Percentiles rank a stretch among this genome's conserved stretches.
phyloP scores from a whole-genome alignment of 2,329 filamentous ascomycete genomes.

The Zymoseptoria brevis region DNA sequence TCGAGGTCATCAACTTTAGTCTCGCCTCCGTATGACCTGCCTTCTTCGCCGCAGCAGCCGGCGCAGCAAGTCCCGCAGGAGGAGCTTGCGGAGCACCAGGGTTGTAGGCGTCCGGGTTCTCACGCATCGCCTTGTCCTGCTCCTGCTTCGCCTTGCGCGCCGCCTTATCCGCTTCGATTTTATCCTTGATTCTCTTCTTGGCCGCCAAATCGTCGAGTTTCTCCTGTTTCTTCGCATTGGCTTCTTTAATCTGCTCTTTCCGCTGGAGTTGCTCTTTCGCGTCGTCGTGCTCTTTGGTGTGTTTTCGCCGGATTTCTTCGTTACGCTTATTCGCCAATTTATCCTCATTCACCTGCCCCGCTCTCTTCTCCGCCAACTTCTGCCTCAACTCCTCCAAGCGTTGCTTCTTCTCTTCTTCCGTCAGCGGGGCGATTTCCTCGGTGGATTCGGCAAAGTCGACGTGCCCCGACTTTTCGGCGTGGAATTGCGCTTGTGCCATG shows the following conservation, averaged over 20 bases:
- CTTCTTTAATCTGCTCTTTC: slow-evolving; percentile 89
- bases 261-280: slow-evolving; percentile 79
- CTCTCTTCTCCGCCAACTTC: slow-evolving; percentile 65
- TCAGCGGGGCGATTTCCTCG: slow-evolving; percentile 83
- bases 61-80: slow-evolving; percentile 26
- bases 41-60: slow-evolving; percentile 44
- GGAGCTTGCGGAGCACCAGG: slow-evolving; percentile 40
- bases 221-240: slow-evolving; percentile 75
- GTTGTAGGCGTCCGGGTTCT: slow-evolving; percentile 55
- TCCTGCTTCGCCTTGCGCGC: slow-evolving; percentile 80
- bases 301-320: slow-evolving; percentile 76
- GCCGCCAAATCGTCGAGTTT: slow-evolving; percentile 79
- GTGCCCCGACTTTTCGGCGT: slow-evolving; percentile 85
- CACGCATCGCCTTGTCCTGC: slow-evolving; percentile 74
- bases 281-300: slow-evolving; percentile 81
- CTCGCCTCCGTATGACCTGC: slow-evolving; percentile 72
- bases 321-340: slow-evolving; percentile 78
- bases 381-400: slow-evolving; percentile 66
- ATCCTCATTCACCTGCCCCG: slow-evolving; percentile 60
- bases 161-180: slow-evolving; percentile 91
- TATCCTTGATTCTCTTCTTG: slow-evolving; percentile 81
- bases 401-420: slow-evolving; percentile 82
- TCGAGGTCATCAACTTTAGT: slow-evolving; percentile 67
- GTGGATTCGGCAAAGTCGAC: slow-evolving; percentile 87
- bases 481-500: slow-evolving; percentile 74